These are phyloP conservation scores for Kuraishia hungarica DNA, from an alignment of 805 yeast species.

Conservation along the genomic window DNA sequence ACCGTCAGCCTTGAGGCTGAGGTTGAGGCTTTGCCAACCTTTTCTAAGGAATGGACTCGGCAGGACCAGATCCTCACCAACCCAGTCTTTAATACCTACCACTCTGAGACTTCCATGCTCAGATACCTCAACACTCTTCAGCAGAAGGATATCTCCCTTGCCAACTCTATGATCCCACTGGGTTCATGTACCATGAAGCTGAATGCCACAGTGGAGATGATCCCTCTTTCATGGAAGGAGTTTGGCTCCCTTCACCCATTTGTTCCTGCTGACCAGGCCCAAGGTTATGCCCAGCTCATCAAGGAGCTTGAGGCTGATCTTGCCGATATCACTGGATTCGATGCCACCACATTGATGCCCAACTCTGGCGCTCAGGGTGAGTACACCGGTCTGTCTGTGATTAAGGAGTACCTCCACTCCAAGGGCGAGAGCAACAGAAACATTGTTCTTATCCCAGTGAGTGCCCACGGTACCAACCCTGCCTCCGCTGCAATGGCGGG, in stretches of 20 bases:
- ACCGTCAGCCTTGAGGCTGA: slow-evolving; percentile 11
- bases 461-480: slow-evolving; percentile 98
- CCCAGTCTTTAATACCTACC: slow-evolving; percentile 78
- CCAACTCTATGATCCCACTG: slow-evolving; percentile 94
- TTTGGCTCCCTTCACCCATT: slow-evolving; percentile 87
- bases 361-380: slow-evolving; percentile 99
- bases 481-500: slow-evolving; percentile 99
- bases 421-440: slow-evolving; percentile 68
- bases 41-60: slow-evolving; percentile 44
- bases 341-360: slow-evolving; percentile 87
- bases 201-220: slow-evolving; percentile 93
- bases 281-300: slow-evolving; percentile 74
- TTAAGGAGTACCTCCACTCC: slow-evolving; percentile 64
- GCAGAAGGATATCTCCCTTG: slow-evolving; percentile 82
- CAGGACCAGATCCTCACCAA: slow-evolving; percentile 55
- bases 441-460: slow-evolving; percentile 89
- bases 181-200: slow-evolving; percentile 98
- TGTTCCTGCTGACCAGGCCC: slow-evolving; percentile 83
- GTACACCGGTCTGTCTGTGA: slow-evolving; percentile 86
- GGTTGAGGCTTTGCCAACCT: slow-evolving; percentile 32
- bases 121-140: slow-evolving; percentile 84
- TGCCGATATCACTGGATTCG: slow-evolving; percentile 89
- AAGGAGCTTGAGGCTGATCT: slow-evolving; percentile 74
- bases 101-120: slow-evolving; percentile 91
- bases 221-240: slow-evolving; percentile 91